Percentiles rank a stretch among this genome's conserved stretches.
Conservation (phyloP, 345 rosid species). For the Linum trigynum region DNA sequence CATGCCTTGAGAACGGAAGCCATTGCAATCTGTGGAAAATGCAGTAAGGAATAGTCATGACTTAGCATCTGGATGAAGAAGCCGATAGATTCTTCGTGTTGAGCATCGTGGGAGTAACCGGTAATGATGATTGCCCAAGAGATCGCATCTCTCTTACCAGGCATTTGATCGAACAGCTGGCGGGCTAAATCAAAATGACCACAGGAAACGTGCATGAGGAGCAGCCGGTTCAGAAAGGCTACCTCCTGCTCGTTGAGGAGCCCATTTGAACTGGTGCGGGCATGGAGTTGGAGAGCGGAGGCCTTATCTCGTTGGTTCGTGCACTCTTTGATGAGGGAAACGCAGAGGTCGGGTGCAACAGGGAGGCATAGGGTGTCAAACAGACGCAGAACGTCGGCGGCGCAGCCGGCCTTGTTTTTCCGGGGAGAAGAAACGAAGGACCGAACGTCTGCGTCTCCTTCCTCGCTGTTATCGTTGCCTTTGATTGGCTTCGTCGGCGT, state of each 20-base stretch:
- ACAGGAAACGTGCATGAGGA: slow-evolving; percentile 38
- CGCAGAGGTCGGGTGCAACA: slow-evolving; percentile 38
- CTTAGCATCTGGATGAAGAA: slow-evolving; percentile 35
- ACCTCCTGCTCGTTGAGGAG: slow-evolving; percentile 19
- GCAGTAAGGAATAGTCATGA: neutral
- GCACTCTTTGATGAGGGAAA: slow-evolving; percentile 53
- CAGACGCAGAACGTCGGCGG: slow-evolving; percentile 38
- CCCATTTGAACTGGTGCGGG: slow-evolving; percentile 22
- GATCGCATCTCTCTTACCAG: slow-evolving; percentile 29
- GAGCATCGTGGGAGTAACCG: slow-evolving; percentile 31
- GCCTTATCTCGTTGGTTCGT: slow-evolving; percentile 25
- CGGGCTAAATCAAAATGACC: slow-evolving; percentile 38
- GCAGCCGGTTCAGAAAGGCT: slow-evolving; percentile 35
- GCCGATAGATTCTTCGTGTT: slow-evolving; percentile 30
- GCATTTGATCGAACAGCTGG: slow-evolving; percentile 61
- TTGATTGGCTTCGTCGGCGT: neutral
- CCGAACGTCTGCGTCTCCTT: no score
- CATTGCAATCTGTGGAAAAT: slow-evolving; percentile 38
- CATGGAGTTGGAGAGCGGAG: slow-evolving; percentile 41
- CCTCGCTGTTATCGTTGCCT: no score
- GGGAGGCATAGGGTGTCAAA: slow-evolving; percentile 45
- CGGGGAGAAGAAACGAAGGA: neutral
- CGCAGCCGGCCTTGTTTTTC: slow-evolving; percentile 6
- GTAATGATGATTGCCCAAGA: slow-evolving; percentile 52
- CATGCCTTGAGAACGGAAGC: slow-evolving; percentile 45